Conservation (phyloP, 768 basidiomycete species). For the Trametes cubensis region DNA sequence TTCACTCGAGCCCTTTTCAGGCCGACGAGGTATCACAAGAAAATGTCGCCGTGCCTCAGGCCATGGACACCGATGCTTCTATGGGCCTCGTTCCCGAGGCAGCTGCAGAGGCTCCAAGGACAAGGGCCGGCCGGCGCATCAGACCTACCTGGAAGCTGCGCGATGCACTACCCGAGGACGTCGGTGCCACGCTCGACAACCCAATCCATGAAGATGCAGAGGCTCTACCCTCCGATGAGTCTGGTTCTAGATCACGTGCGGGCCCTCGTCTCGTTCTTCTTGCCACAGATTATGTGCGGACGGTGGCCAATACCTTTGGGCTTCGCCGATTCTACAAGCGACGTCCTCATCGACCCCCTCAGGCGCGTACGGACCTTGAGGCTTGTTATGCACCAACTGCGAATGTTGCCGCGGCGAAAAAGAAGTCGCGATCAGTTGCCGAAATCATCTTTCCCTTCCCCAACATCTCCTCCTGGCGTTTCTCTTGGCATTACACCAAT, state of each 20-base stretch:
- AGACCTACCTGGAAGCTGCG: neutral
- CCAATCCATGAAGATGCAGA: neutral
- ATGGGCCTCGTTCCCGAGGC: neutral
- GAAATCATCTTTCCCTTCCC: constrained; percentile 14
- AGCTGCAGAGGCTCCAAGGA: neutral
- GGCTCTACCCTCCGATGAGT: neutral
- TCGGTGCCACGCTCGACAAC: neutral
- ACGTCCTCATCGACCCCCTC: constrained; percentile 1
- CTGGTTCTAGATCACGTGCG: neutral
- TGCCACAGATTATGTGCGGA: constrained; percentile 1
- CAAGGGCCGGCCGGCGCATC: neutral
- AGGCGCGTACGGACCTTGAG: neutral
- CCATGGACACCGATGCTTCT: neutral
- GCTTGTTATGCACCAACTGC: neutral
- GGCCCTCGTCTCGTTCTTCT: neutral
- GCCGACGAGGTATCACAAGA: too few species aligned
- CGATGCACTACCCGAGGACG: neutral
- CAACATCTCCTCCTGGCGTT: constrained; percentile 14
- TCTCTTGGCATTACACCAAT: constrained; percentile 35
- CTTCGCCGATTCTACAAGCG: constrained; percentile 12
- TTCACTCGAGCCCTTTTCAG: too few species aligned
- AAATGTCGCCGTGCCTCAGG: too few species aligned
- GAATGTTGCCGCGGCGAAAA: neutral
- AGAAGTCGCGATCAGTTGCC: neutral
- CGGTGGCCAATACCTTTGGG: constrained; percentile 5